Conservation (phyloP, 1,284 basidiomycete genomes). For the Puccinia hordei region DNA sequence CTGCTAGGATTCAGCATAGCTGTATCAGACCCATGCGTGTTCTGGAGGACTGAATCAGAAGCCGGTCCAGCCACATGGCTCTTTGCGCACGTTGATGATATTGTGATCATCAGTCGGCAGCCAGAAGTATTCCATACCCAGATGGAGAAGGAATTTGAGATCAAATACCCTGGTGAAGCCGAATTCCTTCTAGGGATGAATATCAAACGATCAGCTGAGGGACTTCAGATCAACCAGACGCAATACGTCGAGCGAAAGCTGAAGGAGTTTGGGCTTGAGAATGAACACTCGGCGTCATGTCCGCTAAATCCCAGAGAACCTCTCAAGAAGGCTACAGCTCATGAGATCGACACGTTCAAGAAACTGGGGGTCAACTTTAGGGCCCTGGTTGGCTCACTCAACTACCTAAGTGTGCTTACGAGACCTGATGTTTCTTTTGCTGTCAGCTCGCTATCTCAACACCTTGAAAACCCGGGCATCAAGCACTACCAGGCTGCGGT, state of each 20-base stretch:
- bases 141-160: neutral
- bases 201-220: neutral
- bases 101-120: neutral
- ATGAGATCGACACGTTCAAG: neutral
- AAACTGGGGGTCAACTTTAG: neutral
- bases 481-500: neutral
- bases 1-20: neutral
- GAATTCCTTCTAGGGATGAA: neutral
- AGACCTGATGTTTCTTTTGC: neutral
- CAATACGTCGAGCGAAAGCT: neutral
- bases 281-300: neutral
- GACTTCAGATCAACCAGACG: neutral
- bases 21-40: slow-evolving; percentile 3
- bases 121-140: neutral
- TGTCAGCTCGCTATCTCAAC: neutral
- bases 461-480: neutral
- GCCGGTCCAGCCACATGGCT: neutral
- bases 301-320: slow-evolving; percentile 66
- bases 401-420: neutral
- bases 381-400: neutral
- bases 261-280: neutral
- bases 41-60: neutral
- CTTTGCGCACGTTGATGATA: slow-evolving; percentile 5
- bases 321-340: slow-evolving; percentile 59
- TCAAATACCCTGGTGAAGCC: neutral